Percentiles rank a stretch among this genome's conserved stretches.
phyloP scores from a whole-genome alignment of 352 stramenopile species.

The Pythium biforme region DNA sequence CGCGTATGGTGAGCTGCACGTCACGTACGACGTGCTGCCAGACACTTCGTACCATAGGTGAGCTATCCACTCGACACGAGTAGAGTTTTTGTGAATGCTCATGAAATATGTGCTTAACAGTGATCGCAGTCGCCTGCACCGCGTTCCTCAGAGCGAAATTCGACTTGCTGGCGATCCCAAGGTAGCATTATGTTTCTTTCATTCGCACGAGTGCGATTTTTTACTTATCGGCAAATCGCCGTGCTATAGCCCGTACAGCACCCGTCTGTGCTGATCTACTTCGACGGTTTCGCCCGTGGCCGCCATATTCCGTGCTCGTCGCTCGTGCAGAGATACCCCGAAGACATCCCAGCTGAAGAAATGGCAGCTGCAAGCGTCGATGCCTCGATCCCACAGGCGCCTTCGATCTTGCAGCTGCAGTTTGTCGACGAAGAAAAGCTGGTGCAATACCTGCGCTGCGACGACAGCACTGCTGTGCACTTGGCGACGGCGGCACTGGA shows the following conservation, averaged over 20 bases:
- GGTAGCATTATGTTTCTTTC: slow-evolving; percentile 28
- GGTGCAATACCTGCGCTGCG: slow-evolving; percentile 58
- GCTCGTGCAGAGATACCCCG: slow-evolving; percentile 59
- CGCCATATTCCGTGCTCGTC: slow-evolving; percentile 60
- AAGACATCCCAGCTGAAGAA: slow-evolving; percentile 33
- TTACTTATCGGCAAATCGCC: neutral
- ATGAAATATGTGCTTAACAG: slow-evolving; percentile 21
- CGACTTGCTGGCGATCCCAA: slow-evolving; percentile 36
- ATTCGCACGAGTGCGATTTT: neutral
- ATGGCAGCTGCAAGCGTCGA: neutral
- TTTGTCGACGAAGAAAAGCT: slow-evolving; percentile 64
- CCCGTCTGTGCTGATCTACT: slow-evolving; percentile 67
- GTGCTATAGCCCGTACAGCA: slow-evolving; percentile 50
- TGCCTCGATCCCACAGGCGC: slow-evolving; percentile 9
- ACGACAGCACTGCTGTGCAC: slow-evolving; percentile 69
- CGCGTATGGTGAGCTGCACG: slow-evolving; percentile 34
- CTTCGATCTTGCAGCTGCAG: slow-evolving; percentile 77
- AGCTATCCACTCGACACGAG: neutral
- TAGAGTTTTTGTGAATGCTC: too few relatives aligned
- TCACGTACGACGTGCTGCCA: slow-evolving; percentile 72
- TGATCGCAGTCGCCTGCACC: slow-evolving; percentile 53
- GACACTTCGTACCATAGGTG: slow-evolving; percentile 54
- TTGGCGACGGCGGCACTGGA: slow-evolving; percentile 70
- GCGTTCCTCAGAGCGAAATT: slow-evolving; percentile 58
- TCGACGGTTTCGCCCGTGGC: slow-evolving; percentile 66